Evolutionary conservation across 1,139 yeast species (phyloP), one percentile per base, ranked within the genome.

Genomic region (Pneumocystis sp.): DNA sequence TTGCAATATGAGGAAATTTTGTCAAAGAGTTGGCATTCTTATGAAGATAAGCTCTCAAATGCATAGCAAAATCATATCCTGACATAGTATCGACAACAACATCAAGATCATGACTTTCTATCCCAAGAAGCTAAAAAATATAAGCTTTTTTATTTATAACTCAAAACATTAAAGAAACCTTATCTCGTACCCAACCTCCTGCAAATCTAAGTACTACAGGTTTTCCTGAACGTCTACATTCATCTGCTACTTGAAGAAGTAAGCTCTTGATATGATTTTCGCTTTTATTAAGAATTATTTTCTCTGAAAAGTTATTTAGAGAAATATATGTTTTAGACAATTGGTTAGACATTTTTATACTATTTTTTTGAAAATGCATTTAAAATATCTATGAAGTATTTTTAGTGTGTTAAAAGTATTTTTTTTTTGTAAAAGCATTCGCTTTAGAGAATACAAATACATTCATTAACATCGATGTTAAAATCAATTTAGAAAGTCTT

Each of bases 141-240:
- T 31, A 7, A 10, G 29, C 19, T 25, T 34, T 8, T 10, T 31
- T 12, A 6, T 2, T n/a, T 21, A 8, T 31, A 3, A 1, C 37
- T 31, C 10, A 21, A 34, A 31, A 3, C n/a, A 1, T 25, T 1
- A 31, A 42, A 63, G 21, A 19, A 45, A 67, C 68, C 67, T 93
- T 93, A 75, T 93, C 99, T 71, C 99, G 81, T 5, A 93, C 99
- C 99, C 99, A 93, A 0, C 99, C 99, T 42, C 99, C 99, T 0
- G 97, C 91, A 70, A 93, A 87, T 69, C 99, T 76, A 29, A 91
- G 79, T 42, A 35, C 50, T 6, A 65, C 64, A 1, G 57, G 57
- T 4, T 29, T 15, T 25, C 57, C 57, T 25, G n/a, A 25, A 3
- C 57, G n/a, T 25, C 15, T 25, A 25, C 57, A 50, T 1, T 8